phyloP scores from a whole-genome alignment of 1,139 yeast genomes.

The Sugiyamaella castrensis region DNA sequence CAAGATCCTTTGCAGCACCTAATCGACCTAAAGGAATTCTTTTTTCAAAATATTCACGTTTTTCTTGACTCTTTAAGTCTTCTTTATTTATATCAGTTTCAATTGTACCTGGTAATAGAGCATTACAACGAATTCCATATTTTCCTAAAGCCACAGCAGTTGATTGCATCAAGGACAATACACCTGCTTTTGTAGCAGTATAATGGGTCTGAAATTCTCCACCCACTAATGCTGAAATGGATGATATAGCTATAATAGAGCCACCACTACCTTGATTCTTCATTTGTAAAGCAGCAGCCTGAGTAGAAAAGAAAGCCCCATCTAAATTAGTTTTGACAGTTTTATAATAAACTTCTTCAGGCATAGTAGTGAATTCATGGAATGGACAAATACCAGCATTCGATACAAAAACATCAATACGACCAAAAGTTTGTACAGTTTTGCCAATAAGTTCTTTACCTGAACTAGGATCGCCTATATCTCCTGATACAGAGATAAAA shows the following conservation, averaged over 20 bases:
- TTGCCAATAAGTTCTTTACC: slow-evolving; percentile 37
- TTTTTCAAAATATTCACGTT: slow-evolving; percentile 34
- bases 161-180: slow-evolving; percentile 45
- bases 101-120: slow-evolving; percentile 47
- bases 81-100: slow-evolving; percentile 44
- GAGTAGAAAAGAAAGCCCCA: slow-evolving; percentile 46
- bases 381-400: slow-evolving; percentile 48
- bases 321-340: slow-evolving; percentile 43
- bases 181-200: slow-evolving; percentile 51
- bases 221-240: slow-evolving; percentile 39
- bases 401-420: slow-evolving; percentile 44
- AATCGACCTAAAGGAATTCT: slow-evolving; percentile 48
- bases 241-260: slow-evolving; percentile 41
- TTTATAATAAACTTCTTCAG: slow-evolving; percentile 41
- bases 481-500: slow-evolving; percentile 44
- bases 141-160: slow-evolving; percentile 46
- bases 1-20: slow-evolving; percentile 45
- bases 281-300: slow-evolving; percentile 49
- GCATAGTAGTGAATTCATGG: slow-evolving; percentile 40
- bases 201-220: slow-evolving; percentile 41
- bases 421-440: slow-evolving; percentile 42
- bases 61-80: slow-evolving; percentile 42
- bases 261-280: slow-evolving; percentile 48
- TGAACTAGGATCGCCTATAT: slow-evolving; percentile 42
- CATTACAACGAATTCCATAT: slow-evolving; percentile 35